Evolutionary conservation across 306 rosid genomes (phyloP), one percentile per base, ranked within the genome.

Genomic region (Trifolium dubium): DNA sequence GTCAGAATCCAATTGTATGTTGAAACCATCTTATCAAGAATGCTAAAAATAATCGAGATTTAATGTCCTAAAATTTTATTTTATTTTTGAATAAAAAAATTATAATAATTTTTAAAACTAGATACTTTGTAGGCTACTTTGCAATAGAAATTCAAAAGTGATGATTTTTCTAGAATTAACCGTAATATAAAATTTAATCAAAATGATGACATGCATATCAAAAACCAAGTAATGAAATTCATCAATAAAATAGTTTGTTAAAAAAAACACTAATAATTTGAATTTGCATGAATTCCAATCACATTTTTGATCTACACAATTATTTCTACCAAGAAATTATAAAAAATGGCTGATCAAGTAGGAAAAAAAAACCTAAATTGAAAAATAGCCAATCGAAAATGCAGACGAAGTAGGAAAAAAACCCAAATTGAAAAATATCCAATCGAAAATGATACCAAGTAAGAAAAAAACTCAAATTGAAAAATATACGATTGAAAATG

Each of bases 191-290:
- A 63, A 74, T 23, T 77, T 4, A 86, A 69, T 71, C 64, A n/a
- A 61, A 81, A 78, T 40, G 70, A 78, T 50, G 77, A 77, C 58
- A 56, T 75, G 65, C 72, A 72, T 71, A 64, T 63, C 76, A 75
- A 74, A 82, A 81, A 54, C 69, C 61, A 67, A 69, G 71, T 23
- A 30, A 63, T 5, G 15, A 4, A 17, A 7, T 56, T 17, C 71
- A 23, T 64, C 23, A 58, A 6, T 8, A 56, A 56, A 28, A 56
- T 2, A 10, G 1, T 5, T 56, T 23, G 12, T 19, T 3, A 77
- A 49, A 37, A 18, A 49, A 13, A 58, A 78, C 78, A 64, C 35
- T 12, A 18, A 9, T 32, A 69, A 69, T 72, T 69, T 51, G 68
- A 65, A 66, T 72, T 78, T 76, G 72, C 6, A 61, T 4, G 44